phyloP scores from a whole-genome alignment of 495 filamentous ascomycete genomes.

The Cercophora samala region DNA sequence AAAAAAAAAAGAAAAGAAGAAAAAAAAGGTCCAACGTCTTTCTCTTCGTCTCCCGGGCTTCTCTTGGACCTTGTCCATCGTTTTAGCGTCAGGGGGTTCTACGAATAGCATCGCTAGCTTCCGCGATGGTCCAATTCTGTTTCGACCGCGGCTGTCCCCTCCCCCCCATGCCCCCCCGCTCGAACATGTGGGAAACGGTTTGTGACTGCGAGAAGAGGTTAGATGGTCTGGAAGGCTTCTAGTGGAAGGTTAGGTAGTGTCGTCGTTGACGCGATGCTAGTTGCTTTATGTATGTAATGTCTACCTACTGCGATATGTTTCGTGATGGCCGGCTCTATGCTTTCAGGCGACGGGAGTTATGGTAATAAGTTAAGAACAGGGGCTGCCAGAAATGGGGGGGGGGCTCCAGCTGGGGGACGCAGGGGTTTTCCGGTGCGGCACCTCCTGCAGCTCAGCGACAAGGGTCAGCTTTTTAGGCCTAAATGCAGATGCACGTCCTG shows the following conservation, averaged over 20 bases:
- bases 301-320: background rate
- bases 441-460: conserved; percentile 30
- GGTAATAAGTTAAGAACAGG: background rate
- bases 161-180: no score
- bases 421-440: conserved; percentile 28
- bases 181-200: background rate
- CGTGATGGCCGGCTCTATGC: background rate
- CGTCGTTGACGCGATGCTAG: background rate
- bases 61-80: background rate
- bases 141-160: background rate
- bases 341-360: no score
- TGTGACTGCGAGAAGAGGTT: no score
- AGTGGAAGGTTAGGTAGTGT: no score
- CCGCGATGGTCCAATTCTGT: background rate
- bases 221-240: no score
- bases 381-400: background rate
- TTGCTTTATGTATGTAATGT: background rate
- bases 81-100: background rate
- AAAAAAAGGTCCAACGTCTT: background rate
- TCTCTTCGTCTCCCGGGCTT: background rate
- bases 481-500: conserved; percentile 29
- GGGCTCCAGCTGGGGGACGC: conserved; percentile 17
- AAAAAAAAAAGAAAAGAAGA: background rate
- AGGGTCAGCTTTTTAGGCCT: conserved; percentile 32
- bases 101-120: background rate